Conservation (phyloP, 2,329 filamentous ascomycete genomes). For the Plectosphaerella plurivora region DNA sequence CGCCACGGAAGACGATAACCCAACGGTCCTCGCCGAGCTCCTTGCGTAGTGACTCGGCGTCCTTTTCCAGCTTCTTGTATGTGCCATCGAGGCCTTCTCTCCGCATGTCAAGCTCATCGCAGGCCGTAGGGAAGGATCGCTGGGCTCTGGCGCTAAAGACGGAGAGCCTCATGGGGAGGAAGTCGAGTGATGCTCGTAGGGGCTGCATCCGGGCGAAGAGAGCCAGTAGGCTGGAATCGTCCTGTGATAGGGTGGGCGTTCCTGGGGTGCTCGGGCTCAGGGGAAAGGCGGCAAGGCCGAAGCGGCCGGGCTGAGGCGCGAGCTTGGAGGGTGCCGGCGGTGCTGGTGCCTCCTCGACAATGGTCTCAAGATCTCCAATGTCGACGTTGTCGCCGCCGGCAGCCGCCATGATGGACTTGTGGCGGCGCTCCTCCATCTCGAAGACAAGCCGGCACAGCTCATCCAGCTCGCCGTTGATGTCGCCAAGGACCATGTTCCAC, state of each 20-base stretch:
- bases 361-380: constrained; percentile 85
- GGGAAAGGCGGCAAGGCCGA: constrained; percentile 64
- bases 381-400: constrained; percentile 64
- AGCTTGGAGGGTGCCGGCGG: constrained; percentile 37
- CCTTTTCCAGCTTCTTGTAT: constrained; percentile 83
- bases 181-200: constrained; percentile 86
- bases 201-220: constrained; percentile 96
- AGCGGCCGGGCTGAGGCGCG: constrained; percentile 52
- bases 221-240: constrained; percentile 83
- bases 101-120: constrained; percentile 78
- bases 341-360: constrained; percentile 79
- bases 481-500: constrained; percentile 88
- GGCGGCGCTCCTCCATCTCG: constrained; percentile 95
- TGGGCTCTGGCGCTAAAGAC: constrained; percentile 79
- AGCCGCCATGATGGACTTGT: constrained; percentile 67
- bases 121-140: constrained; percentile 80
- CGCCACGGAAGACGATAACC: constrained; percentile 92
- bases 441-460: constrained; percentile 78
- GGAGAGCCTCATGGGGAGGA: constrained; percentile 88
- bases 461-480: constrained; percentile 85
- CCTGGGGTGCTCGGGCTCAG: constrained; percentile 58
- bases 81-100: constrained; percentile 71
- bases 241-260: constrained; percentile 57
- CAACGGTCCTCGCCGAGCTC: constrained; percentile 94
- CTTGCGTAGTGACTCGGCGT: constrained; percentile 82